These are phyloP conservation scores for Lipomyces japonicus DNA, from an alignment of 805 yeast species.

Conservation along the genomic window DNA sequence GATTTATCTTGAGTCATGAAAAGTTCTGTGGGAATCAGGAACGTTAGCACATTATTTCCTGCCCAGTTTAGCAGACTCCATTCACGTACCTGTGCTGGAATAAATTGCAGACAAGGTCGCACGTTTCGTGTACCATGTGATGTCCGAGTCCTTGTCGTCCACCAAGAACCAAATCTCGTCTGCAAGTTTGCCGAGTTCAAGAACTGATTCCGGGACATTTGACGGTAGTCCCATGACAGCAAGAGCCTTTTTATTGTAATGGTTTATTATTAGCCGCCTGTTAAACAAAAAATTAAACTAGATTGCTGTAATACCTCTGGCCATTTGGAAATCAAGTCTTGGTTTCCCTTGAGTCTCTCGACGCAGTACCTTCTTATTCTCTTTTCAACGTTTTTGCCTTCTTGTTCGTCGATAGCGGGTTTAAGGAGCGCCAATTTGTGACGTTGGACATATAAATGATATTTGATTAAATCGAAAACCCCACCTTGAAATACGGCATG, in stretches of 20 bases:
- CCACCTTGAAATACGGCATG: constrained; percentile 45
- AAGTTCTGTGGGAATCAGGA: constrained; percentile 46
- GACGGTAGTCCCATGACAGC: constrained; percentile 63
- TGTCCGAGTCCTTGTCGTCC: constrained; percentile 72
- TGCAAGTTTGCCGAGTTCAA: constrained; percentile 67
- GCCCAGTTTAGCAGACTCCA: not conserved
- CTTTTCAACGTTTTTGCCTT: constrained; percentile 42
- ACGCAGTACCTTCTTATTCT: constrained; percentile 42
- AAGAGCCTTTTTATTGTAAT: constrained; percentile 42
- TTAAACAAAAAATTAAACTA: too few relatives aligned
- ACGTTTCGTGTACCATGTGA: constrained; percentile 91
- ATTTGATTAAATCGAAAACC: constrained; percentile 51
- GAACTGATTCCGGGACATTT: constrained; percentile 53
- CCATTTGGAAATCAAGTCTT: constrained; percentile 42
- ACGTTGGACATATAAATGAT: constrained; percentile 47
- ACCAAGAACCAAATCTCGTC: constrained; percentile 82
- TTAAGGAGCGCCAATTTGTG: constrained; percentile 36
- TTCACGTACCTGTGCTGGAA: constrained; percentile 44
- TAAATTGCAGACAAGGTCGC: constrained; percentile 64
- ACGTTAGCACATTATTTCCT: too few relatives aligned
- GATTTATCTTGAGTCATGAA: constrained; percentile 77
- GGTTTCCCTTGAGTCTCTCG: constrained; percentile 51
- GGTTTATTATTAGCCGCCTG: constrained; percentile 28
- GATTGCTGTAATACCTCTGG: constrained; percentile 38
- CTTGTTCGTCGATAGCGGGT: constrained; percentile 28